Percentiles rank a stretch among this genome's conserved stretches.
phyloP scores from a whole-genome alignment of 2,329 filamentous ascomycete genomes.

The Fusarium pilosicola region DNA sequence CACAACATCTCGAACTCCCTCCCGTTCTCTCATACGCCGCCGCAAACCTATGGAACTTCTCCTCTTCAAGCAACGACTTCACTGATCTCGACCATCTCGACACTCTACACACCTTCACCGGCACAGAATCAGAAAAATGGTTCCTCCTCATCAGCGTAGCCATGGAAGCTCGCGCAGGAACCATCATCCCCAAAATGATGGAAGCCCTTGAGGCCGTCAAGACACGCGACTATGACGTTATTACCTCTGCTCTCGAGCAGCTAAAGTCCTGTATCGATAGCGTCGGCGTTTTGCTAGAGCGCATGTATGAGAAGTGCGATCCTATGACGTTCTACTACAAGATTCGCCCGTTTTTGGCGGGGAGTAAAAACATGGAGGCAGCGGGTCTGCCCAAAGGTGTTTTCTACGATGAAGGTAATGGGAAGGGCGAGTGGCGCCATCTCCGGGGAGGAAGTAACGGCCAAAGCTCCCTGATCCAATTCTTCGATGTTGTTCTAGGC shows the following conservation, averaged over 20 bases:
- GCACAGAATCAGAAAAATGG: conserved; percentile 91
- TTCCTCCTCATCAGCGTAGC: conserved; percentile 91
- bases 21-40: conserved; percentile 92
- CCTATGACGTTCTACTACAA: conserved; percentile 89
- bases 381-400: conserved; percentile 86
- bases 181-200: conserved; percentile 80
- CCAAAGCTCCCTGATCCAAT: conserved; percentile 91
- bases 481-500: conserved; percentile 88
- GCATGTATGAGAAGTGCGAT: conserved; percentile 91
- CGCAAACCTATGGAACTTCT: conserved; percentile 91
- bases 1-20: conserved; percentile 79
- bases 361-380: conserved; percentile 90
- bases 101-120: conserved; percentile 85
- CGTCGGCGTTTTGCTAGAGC: conserved; percentile 73
- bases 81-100: conserved; percentile 75
- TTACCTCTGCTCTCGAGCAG: conserved; percentile 70
- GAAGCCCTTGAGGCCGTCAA: conserved; percentile 77
- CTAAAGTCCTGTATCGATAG: conserved; percentile 75
- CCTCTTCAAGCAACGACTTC: conserved; percentile 63
- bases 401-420: conserved; percentile 81
- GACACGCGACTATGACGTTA: conserved; percentile 65
- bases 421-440: conserved; percentile 74
- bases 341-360: conserved; percentile 88
- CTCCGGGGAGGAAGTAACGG: conserved; percentile 93
- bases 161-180: conserved; percentile 84